Conservation (phyloP, 164 flowering plant species). For the Chloranthus sessilifolius region DNA sequence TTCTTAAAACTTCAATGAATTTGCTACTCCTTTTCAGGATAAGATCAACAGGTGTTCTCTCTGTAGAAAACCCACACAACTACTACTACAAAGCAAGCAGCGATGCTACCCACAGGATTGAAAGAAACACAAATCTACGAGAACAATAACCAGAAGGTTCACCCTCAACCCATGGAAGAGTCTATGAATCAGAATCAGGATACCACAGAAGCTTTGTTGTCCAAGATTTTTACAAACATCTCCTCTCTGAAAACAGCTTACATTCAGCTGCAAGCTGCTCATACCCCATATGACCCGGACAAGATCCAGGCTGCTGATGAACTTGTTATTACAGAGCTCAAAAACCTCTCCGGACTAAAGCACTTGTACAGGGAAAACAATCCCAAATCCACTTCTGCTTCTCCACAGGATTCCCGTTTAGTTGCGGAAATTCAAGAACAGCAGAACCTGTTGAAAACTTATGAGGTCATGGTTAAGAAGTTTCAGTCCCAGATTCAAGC, state of each 20-base stretch:
- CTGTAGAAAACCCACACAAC: constrained; percentile 19
- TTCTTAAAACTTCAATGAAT: no score
- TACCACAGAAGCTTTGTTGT: constrained; percentile 62
- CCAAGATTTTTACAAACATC: constrained; percentile 69
- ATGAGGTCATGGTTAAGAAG: constrained; percentile 97
- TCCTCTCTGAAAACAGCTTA: constrained; percentile 90
- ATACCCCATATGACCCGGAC: constrained; percentile 94
- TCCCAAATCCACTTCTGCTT: constrained; percentile 60
- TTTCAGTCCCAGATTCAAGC: constrained; percentile 90
- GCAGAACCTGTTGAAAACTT: constrained; percentile 80
- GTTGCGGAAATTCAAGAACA: constrained; percentile 93
- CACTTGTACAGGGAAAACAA: constrained; percentile 81
- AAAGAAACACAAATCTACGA: constrained; percentile 76
- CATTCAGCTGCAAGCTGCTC: constrained; percentile 89
- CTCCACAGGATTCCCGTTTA: constrained; percentile 85
- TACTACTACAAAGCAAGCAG: constrained; percentile 30
- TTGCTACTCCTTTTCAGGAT: constrained; percentile 22
- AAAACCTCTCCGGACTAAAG: constrained; percentile 83
- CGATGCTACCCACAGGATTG: constrained; percentile 82
- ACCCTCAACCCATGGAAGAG: constrained; percentile 98
- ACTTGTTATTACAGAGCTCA: constrained; percentile 78
- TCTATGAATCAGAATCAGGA: constrained; percentile 62
- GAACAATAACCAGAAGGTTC: constrained; percentile 82
- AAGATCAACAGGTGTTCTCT: constrained; percentile 16
- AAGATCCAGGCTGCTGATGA: constrained; percentile 93